Percentiles rank a stretch among this genome's conserved stretches.
Conservation (phyloP, 2,329 filamentous ascomycete species). For the Alternaria solani region DNA sequence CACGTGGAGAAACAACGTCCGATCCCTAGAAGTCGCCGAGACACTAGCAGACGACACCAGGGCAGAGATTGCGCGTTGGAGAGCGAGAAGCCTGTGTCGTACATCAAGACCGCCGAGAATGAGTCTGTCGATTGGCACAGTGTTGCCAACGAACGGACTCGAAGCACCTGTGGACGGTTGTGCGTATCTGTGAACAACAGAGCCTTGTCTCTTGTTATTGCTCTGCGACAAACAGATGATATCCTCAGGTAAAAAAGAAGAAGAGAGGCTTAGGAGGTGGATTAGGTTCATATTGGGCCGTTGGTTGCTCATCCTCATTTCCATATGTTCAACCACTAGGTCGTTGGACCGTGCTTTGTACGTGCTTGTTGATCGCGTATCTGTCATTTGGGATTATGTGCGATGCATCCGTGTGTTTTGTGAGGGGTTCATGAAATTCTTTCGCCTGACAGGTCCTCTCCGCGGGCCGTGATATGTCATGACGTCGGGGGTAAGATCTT, state of each 20-base stretch:
- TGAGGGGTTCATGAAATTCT: neutral
- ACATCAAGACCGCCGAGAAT: constrained; percentile 53
- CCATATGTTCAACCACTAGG: neutral
- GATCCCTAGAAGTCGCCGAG: constrained; percentile 38
- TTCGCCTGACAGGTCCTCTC: neutral
- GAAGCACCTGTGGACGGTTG: neutral
- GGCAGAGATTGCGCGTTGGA: constrained; percentile 41
- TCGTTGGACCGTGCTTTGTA: neutral
- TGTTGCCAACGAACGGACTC: constrained; percentile 48
- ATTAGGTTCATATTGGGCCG: neutral
- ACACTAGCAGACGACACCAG: constrained; percentile 51
- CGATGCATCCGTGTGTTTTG: neutral
- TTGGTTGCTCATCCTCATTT: neutral
- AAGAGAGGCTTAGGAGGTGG: neutral
- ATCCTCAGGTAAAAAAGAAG: neutral
- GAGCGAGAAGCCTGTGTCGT: constrained; percentile 50
- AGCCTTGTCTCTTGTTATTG: neutral
- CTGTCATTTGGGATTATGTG: neutral
- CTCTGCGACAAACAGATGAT: neutral
- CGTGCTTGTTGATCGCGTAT: neutral
- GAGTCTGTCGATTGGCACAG: constrained; percentile 47
- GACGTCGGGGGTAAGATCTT: neutral
- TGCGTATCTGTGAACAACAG: neutral
- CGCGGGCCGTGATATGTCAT: neutral
- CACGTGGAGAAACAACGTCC: neutral